phyloP scores from a whole-genome alignment of 257 asterid species.

The Asclepias syriaca region DNA sequence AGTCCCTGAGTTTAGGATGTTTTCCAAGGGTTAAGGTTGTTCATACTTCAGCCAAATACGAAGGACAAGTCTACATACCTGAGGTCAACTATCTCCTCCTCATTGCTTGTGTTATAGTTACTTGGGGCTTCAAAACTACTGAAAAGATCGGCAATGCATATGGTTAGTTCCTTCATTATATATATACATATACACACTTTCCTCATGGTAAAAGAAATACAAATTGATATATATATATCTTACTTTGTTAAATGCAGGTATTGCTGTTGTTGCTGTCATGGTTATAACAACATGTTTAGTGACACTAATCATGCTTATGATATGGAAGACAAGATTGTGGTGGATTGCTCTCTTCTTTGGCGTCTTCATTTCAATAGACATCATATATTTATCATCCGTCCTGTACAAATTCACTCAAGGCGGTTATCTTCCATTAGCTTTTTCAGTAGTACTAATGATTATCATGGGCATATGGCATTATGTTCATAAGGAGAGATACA shows the following conservation, averaged over 20 bases:
- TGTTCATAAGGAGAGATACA: slow-evolving; percentile 44
- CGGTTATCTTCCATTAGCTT: slow-evolving; percentile 56
- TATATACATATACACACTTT: too few species aligned
- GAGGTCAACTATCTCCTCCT: slow-evolving; percentile 67
- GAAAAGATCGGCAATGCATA: slow-evolving; percentile 64
- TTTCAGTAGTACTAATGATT: slow-evolving; percentile 38
- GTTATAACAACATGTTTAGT: slow-evolving; percentile 50
- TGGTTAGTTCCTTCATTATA: slow-evolving; percentile 21
- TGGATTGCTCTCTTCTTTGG: slow-evolving; percentile 38
- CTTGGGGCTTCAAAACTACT: slow-evolving; percentile 46
- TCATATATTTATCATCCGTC: slow-evolving; percentile 42
- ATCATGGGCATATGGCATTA: slow-evolving; percentile 69
- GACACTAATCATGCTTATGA: slow-evolving; percentile 49
- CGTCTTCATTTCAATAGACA: slow-evolving; percentile 31
- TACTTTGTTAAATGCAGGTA: slow-evolving; percentile 26
- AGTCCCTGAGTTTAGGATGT: slow-evolving; percentile 54
- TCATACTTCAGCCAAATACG: slow-evolving; percentile 61
- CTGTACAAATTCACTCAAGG: slow-evolving; percentile 62
- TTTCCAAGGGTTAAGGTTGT: slow-evolving; percentile 67
- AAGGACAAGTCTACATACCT: slow-evolving; percentile 75
- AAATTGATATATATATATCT: background rate
- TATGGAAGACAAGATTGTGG: slow-evolving; percentile 64
- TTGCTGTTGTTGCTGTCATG: slow-evolving; percentile 70
- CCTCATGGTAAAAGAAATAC: too few species aligned
- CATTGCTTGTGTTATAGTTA: slow-evolving; percentile 55